Conservation (phyloP, 2,329 filamentous ascomycete genomes). For the Penicillium rolfsii region DNA sequence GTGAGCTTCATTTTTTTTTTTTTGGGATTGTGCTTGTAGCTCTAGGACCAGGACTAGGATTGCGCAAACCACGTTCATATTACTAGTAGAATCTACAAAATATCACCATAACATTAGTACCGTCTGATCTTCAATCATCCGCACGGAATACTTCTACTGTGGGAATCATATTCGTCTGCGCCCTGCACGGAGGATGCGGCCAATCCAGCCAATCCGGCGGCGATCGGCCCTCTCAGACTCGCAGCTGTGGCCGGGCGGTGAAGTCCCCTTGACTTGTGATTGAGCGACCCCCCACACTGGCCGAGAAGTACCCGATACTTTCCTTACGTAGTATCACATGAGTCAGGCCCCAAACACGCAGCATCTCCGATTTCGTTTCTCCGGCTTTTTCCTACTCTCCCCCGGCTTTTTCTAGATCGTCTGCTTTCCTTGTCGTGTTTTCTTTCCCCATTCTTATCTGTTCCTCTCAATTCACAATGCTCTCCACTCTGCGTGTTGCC, state of each 20-base stretch:
- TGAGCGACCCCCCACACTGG: slow-evolving; percentile 13
- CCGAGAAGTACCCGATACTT: slow-evolving; percentile 23
- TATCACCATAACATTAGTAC: background rate
- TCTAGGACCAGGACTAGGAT: background rate
- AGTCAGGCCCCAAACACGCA: slow-evolving; percentile 29
- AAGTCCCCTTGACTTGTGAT: slow-evolving; percentile 24
- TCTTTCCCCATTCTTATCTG: slow-evolving; percentile 15
- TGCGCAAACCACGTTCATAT: background rate
- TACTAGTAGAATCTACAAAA: background rate
- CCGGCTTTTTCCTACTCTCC: slow-evolving; percentile 22
- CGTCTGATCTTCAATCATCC: background rate
- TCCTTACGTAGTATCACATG: slow-evolving; percentile 25
- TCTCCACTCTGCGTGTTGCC: slow-evolving; percentile 52
- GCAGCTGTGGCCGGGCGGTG: slow-evolving; percentile 4
- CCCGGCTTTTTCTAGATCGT: slow-evolving; percentile 12
- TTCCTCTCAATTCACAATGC: slow-evolving; percentile 39
- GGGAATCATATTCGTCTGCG: background rate
- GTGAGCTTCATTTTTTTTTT: background rate
- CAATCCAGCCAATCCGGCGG: slow-evolving; percentile 14
- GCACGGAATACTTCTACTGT: background rate
- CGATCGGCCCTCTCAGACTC: background rate
- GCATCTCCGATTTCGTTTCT: slow-evolving; percentile 28
- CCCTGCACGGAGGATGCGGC: slow-evolving; percentile 8
- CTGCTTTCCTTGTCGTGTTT: background rate
- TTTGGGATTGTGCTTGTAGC: background rate